Conservation (phyloP, 192 early-diverging fungal genomes). For the Neocallimastix lanati region DNA sequence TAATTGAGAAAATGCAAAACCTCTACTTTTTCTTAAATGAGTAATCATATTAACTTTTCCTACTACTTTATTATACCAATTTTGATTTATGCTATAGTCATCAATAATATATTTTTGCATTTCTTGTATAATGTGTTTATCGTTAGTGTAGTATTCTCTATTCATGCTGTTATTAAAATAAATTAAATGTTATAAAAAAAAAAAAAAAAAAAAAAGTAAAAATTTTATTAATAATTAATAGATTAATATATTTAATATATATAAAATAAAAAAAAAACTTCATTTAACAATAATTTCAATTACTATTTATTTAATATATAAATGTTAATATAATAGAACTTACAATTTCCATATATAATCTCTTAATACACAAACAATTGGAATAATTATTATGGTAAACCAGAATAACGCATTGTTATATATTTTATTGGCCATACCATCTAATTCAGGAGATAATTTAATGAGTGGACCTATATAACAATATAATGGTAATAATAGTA, state of each 20-base stretch:
- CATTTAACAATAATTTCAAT: no score
- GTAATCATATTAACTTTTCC: constrained; percentile 87
- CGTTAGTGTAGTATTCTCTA: constrained; percentile 57
- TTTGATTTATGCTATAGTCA: constrained; percentile 89
- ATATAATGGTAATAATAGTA: constrained; percentile 70
- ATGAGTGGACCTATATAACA: constrained; percentile 54
- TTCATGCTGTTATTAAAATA: constrained; percentile 28
- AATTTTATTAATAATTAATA: no score
- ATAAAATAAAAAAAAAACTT: no score
- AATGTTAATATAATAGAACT: constrained; percentile 10
- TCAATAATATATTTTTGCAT: constrained; percentile 98
- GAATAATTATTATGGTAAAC: constrained; percentile 67
- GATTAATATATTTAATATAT: no score
- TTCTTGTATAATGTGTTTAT: constrained; percentile 95
- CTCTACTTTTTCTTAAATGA: constrained; percentile 72
- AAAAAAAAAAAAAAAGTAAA: no score
- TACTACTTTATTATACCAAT: constrained; percentile 92
- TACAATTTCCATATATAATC: constrained; percentile 94
- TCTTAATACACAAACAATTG: constrained; percentile 59
- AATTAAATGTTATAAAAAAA: no score
- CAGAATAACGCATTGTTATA: constrained; percentile 45
- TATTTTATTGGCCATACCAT: constrained; percentile 16
- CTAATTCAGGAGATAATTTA: constrained; percentile 47
- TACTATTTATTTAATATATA: no score
- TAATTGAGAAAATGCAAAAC: constrained; percentile 95